Conservation (phyloP, 2,329 filamentous ascomycete species). For the Alternaria gaisen region DNA sequence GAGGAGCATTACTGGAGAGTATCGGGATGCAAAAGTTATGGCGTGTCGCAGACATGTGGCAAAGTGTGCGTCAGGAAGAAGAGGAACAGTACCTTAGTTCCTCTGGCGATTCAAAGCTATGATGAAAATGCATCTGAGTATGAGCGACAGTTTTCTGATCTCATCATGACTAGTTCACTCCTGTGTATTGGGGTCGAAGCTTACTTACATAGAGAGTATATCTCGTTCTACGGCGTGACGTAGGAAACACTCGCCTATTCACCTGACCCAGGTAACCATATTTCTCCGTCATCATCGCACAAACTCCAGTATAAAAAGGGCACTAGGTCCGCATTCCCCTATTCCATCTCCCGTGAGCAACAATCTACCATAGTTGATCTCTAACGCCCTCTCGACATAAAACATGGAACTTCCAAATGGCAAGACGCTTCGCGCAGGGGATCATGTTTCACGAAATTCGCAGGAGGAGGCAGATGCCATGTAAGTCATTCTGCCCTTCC, state of each 20-base stretch:
- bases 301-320: background rate
- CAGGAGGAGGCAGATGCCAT: background rate
- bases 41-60: slow-evolving; percentile 39
- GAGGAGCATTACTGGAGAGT: slow-evolving; percentile 31
- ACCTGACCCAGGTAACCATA: background rate
- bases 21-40: slow-evolving; percentile 36
- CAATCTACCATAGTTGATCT: too few relatives aligned
- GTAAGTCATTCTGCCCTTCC: background rate
- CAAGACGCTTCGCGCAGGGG: background rate
- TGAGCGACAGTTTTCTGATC: background rate
- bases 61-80: slow-evolving; percentile 37
- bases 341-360: background rate
- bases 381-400: background rate
- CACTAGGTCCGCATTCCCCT: background rate
- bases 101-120: slow-evolving; percentile 11
- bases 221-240: background rate
- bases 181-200: background rate
- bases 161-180: background rate
- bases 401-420: background rate
- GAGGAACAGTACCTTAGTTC: slow-evolving; percentile 4
- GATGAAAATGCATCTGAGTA: background rate
- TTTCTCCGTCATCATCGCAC: too few relatives aligned
- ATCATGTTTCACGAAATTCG: background rate
- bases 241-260: background rate
- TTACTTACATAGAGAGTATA: too few relatives aligned